Conservation (phyloP, 2,329 filamentous ascomycete species). For the Teratosphaeria viscida region DNA sequence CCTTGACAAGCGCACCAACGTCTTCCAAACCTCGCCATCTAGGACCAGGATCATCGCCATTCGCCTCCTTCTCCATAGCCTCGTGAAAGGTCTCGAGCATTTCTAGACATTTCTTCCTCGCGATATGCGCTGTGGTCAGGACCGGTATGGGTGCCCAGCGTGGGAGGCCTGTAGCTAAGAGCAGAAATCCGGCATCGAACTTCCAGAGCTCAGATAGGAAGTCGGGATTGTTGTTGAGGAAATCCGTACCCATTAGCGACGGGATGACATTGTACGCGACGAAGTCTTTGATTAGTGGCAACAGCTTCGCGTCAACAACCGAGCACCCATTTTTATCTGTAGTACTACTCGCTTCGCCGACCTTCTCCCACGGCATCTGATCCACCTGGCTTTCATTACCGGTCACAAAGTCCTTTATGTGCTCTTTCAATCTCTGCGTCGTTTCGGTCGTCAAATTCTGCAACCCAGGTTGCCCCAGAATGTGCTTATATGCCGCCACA, state of each 20-base stretch:
- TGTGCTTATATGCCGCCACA: conserved; percentile 25
- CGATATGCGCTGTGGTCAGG: conserved; percentile 38
- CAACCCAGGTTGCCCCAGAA: conserved; percentile 40
- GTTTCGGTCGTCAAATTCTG: conserved; percentile 30
- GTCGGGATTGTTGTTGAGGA: conserved; percentile 42
- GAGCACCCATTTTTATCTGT: conserved; percentile 26
- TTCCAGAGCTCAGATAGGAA: conserved; percentile 46
- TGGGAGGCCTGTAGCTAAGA: conserved; percentile 45
- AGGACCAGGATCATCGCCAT: conserved; percentile 20
- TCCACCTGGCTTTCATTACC: conserved; percentile 51
- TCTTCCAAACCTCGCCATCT: conserved; percentile 27
- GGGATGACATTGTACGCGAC: conserved; percentile 42
- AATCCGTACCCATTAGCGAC: conserved; percentile 43
- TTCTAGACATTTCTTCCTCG: conserved; percentile 18
- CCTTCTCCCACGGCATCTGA: conserved; percentile 52
- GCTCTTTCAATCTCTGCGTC: conserved; percentile 31
- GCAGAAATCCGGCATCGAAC: conserved; percentile 45
- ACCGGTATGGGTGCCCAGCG: conserved; percentile 45
- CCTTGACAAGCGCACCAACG: conserved; percentile 24
- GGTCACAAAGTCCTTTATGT: conserved; percentile 47
- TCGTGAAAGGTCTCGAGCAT: conserved; percentile 19
- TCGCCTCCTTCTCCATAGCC: conserved; percentile 22
- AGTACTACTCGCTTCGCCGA: conserved; percentile 32
- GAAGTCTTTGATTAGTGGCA: conserved; percentile 46
- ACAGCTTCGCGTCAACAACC: conserved; percentile 43